Evolutionary conservation across 2,329 filamentous ascomycete genomes (phyloP).

Genomic region (Fusarium metavorans): DNA sequence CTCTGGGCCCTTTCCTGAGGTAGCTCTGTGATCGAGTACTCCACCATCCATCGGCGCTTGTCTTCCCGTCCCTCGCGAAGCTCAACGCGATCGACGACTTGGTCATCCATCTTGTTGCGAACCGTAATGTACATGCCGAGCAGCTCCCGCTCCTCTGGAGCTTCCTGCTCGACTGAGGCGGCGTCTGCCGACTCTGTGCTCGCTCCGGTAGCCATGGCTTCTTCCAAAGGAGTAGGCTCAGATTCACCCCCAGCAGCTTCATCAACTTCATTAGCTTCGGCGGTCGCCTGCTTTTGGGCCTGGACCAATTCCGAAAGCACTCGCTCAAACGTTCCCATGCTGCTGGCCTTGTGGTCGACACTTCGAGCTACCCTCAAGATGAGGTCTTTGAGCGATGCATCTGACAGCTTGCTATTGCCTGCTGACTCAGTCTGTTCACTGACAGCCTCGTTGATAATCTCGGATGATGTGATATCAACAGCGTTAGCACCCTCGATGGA

Average conservation of each 20-base stretch:
- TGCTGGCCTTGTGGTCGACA: slow-evolving; percentile 55
- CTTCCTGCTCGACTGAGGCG: background rate
- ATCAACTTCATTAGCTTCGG: background rate
- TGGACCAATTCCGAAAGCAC: slow-evolving; percentile 63
- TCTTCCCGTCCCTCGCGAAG: background rate
- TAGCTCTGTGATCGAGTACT: slow-evolving; percentile 81
- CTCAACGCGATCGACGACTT: slow-evolving; percentile 70
- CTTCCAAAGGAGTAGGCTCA: background rate
- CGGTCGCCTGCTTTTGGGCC: slow-evolving; percentile 45
- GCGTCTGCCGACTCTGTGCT: background rate
- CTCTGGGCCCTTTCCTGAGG: slow-evolving; percentile 54
- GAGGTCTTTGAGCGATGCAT: slow-evolving; percentile 58
- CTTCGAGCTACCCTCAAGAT: slow-evolving; percentile 64
- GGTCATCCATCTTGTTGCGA: slow-evolving; percentile 78
- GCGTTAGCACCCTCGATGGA: background rate
- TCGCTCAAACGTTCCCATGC: slow-evolving; percentile 63
- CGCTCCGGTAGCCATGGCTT: background rate
- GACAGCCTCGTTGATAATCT: background rate
- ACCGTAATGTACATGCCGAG: slow-evolving; percentile 79
- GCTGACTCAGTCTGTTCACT: background rate
- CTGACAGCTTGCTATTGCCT: slow-evolving; percentile 5
- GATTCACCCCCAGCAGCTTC: background rate
- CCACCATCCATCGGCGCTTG: slow-evolving; percentile 72
- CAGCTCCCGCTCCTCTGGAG: slow-evolving; percentile 3
- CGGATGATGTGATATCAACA: background rate